Conservation (phyloP, 495 filamentous ascomycete genomes). For the Clohesyomyces aquaticus region DNA sequence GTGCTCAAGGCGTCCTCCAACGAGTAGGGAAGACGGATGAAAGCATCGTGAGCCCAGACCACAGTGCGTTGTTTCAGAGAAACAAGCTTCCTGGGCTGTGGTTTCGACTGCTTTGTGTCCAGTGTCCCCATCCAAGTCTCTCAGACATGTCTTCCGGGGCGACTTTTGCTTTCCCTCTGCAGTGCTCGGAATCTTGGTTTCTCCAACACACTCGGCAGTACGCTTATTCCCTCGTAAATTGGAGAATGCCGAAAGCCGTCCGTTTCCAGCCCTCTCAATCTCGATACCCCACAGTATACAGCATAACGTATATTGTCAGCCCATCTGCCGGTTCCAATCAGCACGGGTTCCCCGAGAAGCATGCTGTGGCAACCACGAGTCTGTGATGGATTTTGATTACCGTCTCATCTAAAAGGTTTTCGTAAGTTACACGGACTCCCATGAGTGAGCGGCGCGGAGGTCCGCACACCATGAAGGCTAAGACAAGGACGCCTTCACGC, state of each 20-base stretch:
- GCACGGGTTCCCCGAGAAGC: neutral
- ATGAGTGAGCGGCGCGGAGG: slow-evolving; percentile 11
- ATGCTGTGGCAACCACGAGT: slow-evolving; percentile 24
- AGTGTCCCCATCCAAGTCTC: neutral
- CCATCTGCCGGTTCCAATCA: slow-evolving; percentile 35
- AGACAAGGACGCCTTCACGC: slow-evolving; percentile 4
- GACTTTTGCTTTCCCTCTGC: no score
- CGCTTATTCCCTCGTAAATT: neutral
- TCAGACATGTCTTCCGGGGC: neutral
- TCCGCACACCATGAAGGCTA: slow-evolving; percentile 9
- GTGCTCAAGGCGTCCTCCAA: neutral
- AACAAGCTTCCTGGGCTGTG: no score
- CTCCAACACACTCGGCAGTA: slow-evolving; percentile 6
- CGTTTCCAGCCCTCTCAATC: slow-evolving; percentile 15
- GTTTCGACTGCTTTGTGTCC: no score
- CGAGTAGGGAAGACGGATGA: neutral
- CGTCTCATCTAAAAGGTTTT: slow-evolving; percentile 22
- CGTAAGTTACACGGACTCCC: slow-evolving; percentile 3
- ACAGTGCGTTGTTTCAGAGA: no score
- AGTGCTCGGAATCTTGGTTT: neutral
- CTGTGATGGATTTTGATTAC: slow-evolving; percentile 31
- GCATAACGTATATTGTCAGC: slow-evolving; percentile 15
- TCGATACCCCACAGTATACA: slow-evolving; percentile 32
- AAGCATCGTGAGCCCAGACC: neutral
- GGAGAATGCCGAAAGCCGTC: slow-evolving; percentile 6